Base-by-base conservation (phyloP, 2,329 filamentous ascomycete species). In the Neofusicoccum ribis region DNA sequence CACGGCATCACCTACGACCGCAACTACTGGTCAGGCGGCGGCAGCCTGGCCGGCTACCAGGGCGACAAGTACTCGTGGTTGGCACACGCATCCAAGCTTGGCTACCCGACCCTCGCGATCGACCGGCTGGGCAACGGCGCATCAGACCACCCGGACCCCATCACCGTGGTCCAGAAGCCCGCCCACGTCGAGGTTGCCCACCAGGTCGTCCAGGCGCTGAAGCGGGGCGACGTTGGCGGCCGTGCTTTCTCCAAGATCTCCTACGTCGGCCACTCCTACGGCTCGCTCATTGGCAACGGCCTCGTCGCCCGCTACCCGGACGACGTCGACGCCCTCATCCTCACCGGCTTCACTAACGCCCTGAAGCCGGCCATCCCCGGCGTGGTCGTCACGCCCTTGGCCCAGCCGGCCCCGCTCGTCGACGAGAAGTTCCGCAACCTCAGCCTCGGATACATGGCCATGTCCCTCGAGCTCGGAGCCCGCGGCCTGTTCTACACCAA, bases 31-130 rank as follows among this genome's bases (percentile, higher is more conserved):
- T 75, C 80, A 68, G 76, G 79, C 66, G 72, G 73, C 14, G 70
- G 71, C 7, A 74, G 72, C 47, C 47, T 51, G 6, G 5, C 47
- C 34, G 17, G 20, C 56, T 36, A 20, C 27, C 27, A 20, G 5
- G 56, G n/a, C 41, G 39, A 31, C 11, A 11, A 17, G 14, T 79
- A 80, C 70, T 76, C 72, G 68, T 80, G 80, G 65, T 73, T 79
- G 20, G 78, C 80, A 65, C 72, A 74, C n/a, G 79, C 79, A 3
- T 74, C 77, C 3, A 70, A 70, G 43, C 68, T 73, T 37, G 75
- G 75, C 64, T 79, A 78, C 68, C 75, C 77, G 3, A 79, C 78
- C 1, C 76, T 81, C 71, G 74, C 73, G 63, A 80, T 80, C 70
- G 79, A 81, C 68, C 78, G 79, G 58, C 74, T 81, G 9, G 79